These are phyloP conservation scores for Melanopsichium pennsylvanicum DNA, from an alignment of 1,284 basidiomycete genomes.

Conservation along the genomic window DNA sequence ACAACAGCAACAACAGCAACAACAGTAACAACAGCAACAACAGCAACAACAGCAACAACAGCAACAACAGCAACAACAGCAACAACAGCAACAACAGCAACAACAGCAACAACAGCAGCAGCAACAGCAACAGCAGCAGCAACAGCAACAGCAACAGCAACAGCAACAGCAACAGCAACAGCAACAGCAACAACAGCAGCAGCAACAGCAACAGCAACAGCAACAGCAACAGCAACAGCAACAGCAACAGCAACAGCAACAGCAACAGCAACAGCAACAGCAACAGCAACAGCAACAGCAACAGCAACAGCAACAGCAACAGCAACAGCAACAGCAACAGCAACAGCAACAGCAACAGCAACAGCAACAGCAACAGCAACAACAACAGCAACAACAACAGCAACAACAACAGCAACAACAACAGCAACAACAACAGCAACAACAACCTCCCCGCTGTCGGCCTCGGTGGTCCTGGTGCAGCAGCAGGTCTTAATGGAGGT, in stretches of 20 bases:
- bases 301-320: neutral
- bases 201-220: too few relatives aligned
- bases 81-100: too few relatives aligned
- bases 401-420: neutral
- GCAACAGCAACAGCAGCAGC: too few relatives aligned
- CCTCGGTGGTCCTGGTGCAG: neutral
- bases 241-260: neutral
- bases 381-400: neutral
- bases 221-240: too few relatives aligned
- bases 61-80: too few relatives aligned
- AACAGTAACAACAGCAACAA: neutral
- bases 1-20: neutral
- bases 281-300: neutral
- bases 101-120: too few relatives aligned
- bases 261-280: neutral
- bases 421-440: neutral
- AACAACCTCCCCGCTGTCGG: conserved; percentile 31
- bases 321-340: neutral
- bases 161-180: too few relatives aligned
- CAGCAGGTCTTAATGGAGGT: neutral
- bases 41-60: too few relatives aligned
- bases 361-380: neutral
- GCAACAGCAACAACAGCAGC: too few relatives aligned
- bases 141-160: too few relatives aligned
- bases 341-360: neutral